Evolutionary conservation across 176 grass and related monocot species (phyloP).

Genomic region (Musa beccarii): DNA sequence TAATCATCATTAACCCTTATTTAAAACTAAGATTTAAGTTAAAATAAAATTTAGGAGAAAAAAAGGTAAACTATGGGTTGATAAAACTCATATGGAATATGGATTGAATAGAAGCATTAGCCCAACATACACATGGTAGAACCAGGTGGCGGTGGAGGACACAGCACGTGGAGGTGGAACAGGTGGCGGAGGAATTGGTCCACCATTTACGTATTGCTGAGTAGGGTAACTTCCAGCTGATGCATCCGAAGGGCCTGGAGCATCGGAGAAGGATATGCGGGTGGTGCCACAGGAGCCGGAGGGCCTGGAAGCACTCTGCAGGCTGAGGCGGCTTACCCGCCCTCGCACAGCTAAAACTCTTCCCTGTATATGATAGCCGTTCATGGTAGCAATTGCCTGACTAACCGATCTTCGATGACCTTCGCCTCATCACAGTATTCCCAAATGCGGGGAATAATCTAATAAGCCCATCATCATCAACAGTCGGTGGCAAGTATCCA

Average conservation of each 20-base stretch:
- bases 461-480: constrained; percentile 81
- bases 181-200: constrained; percentile 27
- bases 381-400: constrained; percentile 74
- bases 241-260: neutral
- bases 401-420: constrained; percentile 90
- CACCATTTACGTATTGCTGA: constrained; percentile 55
- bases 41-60: too few relatives aligned
- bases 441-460: constrained; percentile 67
- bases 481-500: constrained; percentile 58
- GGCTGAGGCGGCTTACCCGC: constrained; percentile 66
- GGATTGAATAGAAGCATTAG: too few relatives aligned
- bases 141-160: too few relatives aligned
- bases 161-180: too few relatives aligned
- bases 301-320: constrained; percentile 23
- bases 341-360: constrained; percentile 66
- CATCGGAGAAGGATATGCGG: too few relatives aligned
- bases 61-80: too few relatives aligned
- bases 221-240: constrained; percentile 50
- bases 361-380: constrained; percentile 71
- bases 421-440: constrained; percentile 77
- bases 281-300: neutral
- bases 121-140: too few relatives aligned
- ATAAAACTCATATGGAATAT: too few relatives aligned
- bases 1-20: too few relatives aligned
- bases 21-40: too few relatives aligned